These are phyloP conservation scores for Lactuca sativa DNA, from an alignment of 129 eudicot genomes.

Conservation along the genomic window DNA sequence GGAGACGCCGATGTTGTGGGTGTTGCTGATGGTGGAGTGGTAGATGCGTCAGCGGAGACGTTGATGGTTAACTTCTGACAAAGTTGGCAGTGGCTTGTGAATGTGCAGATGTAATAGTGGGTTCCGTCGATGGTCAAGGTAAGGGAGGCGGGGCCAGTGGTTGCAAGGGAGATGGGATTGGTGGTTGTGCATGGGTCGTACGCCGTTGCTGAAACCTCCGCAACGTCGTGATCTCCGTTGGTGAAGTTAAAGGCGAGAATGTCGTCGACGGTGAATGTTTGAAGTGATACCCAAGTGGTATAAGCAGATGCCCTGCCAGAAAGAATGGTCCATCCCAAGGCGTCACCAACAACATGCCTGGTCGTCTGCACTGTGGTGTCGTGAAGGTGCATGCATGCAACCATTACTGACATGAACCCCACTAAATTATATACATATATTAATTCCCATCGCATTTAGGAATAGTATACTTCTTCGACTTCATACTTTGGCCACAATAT, in stretches of 20 bases:
- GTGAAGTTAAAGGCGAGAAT: slow-evolving; percentile 18
- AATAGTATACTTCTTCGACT: too few species aligned
- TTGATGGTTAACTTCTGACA: slow-evolving; percentile 59
- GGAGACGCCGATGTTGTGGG: slow-evolving; percentile 17
- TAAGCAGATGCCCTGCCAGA: slow-evolving; percentile 15
- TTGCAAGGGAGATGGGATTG: slow-evolving; percentile 24
- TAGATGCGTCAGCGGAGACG: slow-evolving; percentile 25
- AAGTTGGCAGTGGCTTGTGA: slow-evolving; percentile 36
- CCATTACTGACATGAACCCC: slow-evolving; percentile 19
- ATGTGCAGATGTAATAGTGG: slow-evolving; percentile 50
- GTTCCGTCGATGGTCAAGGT: slow-evolving; percentile 45
- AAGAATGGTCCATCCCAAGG: slow-evolving; percentile 44
- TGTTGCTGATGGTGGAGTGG: slow-evolving; percentile 34
- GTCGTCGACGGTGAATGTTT: slow-evolving; percentile 36
- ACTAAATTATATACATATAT: neutral
- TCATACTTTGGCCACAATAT: too few species aligned
- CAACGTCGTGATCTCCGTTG: slow-evolving; percentile 12
- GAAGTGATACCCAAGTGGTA: slow-evolving; percentile 16
- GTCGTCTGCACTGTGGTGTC: slow-evolving; percentile 46
- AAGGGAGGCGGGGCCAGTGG: slow-evolving; percentile 42
- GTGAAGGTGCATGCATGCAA: slow-evolving; percentile 29
- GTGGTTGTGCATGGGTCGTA: slow-evolving; percentile 27
- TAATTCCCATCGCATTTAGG: too few species aligned
- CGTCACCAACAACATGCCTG: slow-evolving; percentile 48
- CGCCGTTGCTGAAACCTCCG: slow-evolving; percentile 25